phyloP scores from a whole-genome alignment of 2,329 filamentous ascomycete genomes.

The Rhynchosporium secalis region DNA sequence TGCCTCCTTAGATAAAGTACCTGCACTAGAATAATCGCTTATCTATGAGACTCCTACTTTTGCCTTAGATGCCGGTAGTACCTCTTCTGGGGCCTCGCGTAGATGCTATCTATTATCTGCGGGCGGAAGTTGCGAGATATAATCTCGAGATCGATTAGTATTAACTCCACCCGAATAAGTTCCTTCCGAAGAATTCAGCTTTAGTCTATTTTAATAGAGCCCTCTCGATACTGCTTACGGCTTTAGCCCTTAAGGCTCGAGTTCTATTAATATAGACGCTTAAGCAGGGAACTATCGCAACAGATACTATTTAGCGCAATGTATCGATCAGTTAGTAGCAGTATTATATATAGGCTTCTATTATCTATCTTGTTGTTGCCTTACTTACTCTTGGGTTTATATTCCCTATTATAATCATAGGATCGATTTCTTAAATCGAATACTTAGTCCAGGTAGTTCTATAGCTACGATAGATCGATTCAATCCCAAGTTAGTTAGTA shows the following conservation, averaged over 20 bases:
- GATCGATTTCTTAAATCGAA: conserved; percentile 25
- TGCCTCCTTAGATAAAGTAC: not conserved
- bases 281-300: conserved; percentile 71
- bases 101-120: conserved; percentile 86
- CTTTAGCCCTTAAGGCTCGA: conserved; percentile 43
- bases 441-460: conserved; percentile 19
- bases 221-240: conserved; percentile 66
- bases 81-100: conserved; percentile 81
- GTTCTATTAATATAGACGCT: conserved; percentile 20
- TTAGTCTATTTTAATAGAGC: conserved; percentile 98
- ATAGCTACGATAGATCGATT: conserved; percentile 20
- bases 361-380: conserved; percentile 64
- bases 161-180: conserved; percentile 77
- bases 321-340: conserved; percentile 93
- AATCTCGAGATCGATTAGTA: conserved; percentile 89
- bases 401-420: conserved; percentile 25
- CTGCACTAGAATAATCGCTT: not conserved
- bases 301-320: conserved; percentile 91
- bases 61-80: conserved; percentile 69
- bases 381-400: conserved; percentile 21
- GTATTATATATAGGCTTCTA: conserved; percentile 68
- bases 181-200: conserved; percentile 85
- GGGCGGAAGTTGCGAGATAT: conserved; percentile 76
- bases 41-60: conserved; percentile 29
- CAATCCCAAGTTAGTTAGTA: conserved; percentile 20